Evolutionary conservation across 2,329 filamentous ascomycete species (phyloP).

Genomic region (Phaeomoniella chlamydospora): DNA sequence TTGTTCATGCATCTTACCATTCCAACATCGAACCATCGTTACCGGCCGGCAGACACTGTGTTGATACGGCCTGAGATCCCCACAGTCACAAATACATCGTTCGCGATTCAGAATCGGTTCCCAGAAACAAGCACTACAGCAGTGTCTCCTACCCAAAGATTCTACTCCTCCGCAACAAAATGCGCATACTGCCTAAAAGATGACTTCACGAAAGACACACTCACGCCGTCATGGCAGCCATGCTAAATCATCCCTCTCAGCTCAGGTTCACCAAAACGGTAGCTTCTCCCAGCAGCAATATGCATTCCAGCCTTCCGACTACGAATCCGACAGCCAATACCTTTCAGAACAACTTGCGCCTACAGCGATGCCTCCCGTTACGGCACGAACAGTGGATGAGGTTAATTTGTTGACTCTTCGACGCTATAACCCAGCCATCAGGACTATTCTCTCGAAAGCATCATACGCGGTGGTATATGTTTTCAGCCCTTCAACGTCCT

Average conservation of each 20-base stretch:
- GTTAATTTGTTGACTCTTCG: constrained; percentile 76
- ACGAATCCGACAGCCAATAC: constrained; percentile 51
- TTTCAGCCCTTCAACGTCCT: constrained; percentile 46
- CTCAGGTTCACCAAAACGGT: not conserved
- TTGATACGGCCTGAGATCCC: no score
- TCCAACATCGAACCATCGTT: no score
- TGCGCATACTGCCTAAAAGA: not conserved
- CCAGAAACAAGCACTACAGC: no score
- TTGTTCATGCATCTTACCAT: no score
- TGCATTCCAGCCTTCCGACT: constrained; percentile 31
- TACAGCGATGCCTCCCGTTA: constrained; percentile 23
- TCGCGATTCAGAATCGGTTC: no score
- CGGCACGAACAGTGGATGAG: constrained; percentile 58
- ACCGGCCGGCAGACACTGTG: no score
- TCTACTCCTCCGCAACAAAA: not conserved
- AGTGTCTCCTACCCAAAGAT: no score
- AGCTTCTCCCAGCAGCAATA: constrained; percentile 1
- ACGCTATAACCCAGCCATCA: constrained; percentile 64
- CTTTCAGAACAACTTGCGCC: constrained; percentile 19
- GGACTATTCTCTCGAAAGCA: constrained; percentile 61
- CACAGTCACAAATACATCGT: no score
- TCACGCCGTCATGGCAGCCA: not conserved
- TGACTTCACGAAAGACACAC: not conserved
- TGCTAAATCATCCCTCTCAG: not conserved
- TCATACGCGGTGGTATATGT: constrained; percentile 78